Conservation (phyloP, 2,329 filamentous ascomycete species). For the Sporothrix luriei region DNA sequence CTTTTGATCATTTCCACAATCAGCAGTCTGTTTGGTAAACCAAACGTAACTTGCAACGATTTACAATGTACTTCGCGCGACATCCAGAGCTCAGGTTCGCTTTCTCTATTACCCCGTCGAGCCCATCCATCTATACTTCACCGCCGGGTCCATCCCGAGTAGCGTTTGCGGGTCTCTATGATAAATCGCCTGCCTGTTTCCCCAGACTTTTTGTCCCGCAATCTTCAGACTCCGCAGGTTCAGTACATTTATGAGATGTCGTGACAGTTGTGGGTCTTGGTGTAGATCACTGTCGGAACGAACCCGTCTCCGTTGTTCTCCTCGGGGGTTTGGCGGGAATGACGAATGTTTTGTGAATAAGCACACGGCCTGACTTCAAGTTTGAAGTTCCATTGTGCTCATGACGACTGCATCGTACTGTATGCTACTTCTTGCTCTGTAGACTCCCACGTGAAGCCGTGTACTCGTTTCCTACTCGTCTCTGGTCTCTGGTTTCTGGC, state of each 20-base stretch:
- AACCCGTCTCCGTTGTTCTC: neutral
- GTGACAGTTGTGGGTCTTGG: neutral
- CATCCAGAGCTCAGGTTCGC: neutral
- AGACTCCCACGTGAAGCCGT: neutral
- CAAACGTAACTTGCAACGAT: too few species aligned
- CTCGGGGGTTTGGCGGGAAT: too few species aligned
- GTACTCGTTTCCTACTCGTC: neutral
- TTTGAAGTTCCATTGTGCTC: too few species aligned
- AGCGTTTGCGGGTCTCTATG: neutral
- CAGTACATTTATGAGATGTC: neutral
- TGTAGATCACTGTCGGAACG: conserved; percentile 3
- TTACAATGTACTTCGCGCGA: neutral
- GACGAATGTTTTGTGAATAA: conserved; percentile 2
- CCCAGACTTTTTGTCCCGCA: neutral
- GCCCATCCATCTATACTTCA: neutral
- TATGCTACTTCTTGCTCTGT: neutral
- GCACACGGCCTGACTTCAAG: neutral
- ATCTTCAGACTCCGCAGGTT: neutral
- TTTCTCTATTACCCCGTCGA: too few species aligned
- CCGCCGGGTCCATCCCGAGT: conserved; percentile 10
- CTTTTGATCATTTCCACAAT: neutral
- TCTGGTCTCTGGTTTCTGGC: neutral
- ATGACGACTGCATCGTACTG: neutral
- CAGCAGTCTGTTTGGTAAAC: too few species aligned
- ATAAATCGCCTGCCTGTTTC: conserved; percentile 13